Percentiles rank a stretch among this genome's conserved stretches.
These are phyloP conservation scores for Tolypocladium tundrense DNA, from an alignment of 2,329 filamentous ascomycete genomes.

Conservation along the genomic window DNA sequence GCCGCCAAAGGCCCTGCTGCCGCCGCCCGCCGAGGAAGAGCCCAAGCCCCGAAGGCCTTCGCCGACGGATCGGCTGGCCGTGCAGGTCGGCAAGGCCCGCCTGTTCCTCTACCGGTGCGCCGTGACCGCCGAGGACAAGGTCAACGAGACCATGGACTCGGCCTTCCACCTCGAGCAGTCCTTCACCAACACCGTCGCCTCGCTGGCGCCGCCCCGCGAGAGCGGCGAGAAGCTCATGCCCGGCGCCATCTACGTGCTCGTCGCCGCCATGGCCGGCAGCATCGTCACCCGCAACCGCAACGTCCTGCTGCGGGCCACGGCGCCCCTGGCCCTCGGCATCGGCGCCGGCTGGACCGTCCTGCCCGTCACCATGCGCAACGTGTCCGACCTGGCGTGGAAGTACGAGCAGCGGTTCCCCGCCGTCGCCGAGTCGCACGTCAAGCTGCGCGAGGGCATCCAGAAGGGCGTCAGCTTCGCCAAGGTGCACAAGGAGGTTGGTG, in stretches of 20 bases:
- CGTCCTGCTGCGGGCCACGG: constrained; percentile 65
- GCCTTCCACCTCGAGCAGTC: constrained; percentile 79
- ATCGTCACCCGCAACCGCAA: constrained; percentile 85
- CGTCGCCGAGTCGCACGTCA: constrained; percentile 70
- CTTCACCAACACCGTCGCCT: constrained; percentile 82
- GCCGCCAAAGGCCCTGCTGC: constrained; percentile 16
- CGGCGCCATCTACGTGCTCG: constrained; percentile 82
- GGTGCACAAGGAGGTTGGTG: constrained; percentile 61
- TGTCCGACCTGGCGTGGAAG: constrained; percentile 76
- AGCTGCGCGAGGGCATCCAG: constrained; percentile 57
- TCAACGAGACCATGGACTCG: constrained; percentile 73
- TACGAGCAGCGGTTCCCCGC: constrained; percentile 86
- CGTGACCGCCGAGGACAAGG: constrained; percentile 63
- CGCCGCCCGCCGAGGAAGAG: constrained; percentile 21
- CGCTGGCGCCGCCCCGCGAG: constrained; percentile 75
- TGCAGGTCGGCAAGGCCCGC: constrained; percentile 69
- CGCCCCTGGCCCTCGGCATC: constrained; percentile 71
- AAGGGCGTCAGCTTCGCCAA: constrained; percentile 64
- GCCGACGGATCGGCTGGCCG: constrained; percentile 81
- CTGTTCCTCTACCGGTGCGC: constrained; percentile 72
- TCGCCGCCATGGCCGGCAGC: constrained; percentile 88
- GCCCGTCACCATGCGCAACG: constrained; percentile 83
- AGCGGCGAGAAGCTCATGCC: constrained; percentile 84
- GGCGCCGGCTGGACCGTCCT: constrained; percentile 76
- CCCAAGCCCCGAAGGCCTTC: constrained; percentile 46